These are phyloP conservation scores for Candida coquimbonensis DNA, from an alignment of 805 yeast species.

Conservation along the genomic window DNA sequence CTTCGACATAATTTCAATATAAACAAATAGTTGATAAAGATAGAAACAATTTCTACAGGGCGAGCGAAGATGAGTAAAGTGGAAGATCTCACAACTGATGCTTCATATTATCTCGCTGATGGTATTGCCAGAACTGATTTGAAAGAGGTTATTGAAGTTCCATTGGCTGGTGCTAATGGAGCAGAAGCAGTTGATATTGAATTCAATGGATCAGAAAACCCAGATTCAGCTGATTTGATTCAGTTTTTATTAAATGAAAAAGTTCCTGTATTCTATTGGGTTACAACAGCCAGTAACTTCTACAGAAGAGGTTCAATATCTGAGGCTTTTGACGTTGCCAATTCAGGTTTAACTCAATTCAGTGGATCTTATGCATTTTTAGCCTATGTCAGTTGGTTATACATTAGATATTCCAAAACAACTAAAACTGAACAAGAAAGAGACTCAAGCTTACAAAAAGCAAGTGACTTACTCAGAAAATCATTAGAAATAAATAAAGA, in stretches of 20 bases:
- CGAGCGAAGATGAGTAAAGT: conserved; percentile 4
- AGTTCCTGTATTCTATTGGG: conserved; percentile 74
- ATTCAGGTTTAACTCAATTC: conserved; percentile 5
- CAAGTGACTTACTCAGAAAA: conserved; percentile 38
- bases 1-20: background rate
- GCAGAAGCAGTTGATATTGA: conserved; percentile 87
- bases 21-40: background rate
- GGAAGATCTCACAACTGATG: conserved; percentile 4
- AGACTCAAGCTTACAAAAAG: conserved; percentile 29
- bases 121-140: background rate
- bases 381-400: conserved; percentile 68
- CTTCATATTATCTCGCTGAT: conserved; percentile 4
- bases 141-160: conserved; percentile 41
- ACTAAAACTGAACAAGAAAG: conserved; percentile 20
- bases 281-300: conserved; percentile 75
- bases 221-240: conserved; percentile 81
- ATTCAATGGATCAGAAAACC: conserved; percentile 59
- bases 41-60: too few species aligned
- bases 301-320: conserved; percentile 49
- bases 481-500: conserved; percentile 41
- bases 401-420: conserved; percentile 38
- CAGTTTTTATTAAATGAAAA: conserved; percentile 74
- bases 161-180: conserved; percentile 69
- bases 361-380: conserved; percentile 35
- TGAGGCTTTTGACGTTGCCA: conserved; percentile 41